Conservation (phyloP, 2,329 filamentous ascomycete genomes). For the Fusarium anthophilum region DNA sequence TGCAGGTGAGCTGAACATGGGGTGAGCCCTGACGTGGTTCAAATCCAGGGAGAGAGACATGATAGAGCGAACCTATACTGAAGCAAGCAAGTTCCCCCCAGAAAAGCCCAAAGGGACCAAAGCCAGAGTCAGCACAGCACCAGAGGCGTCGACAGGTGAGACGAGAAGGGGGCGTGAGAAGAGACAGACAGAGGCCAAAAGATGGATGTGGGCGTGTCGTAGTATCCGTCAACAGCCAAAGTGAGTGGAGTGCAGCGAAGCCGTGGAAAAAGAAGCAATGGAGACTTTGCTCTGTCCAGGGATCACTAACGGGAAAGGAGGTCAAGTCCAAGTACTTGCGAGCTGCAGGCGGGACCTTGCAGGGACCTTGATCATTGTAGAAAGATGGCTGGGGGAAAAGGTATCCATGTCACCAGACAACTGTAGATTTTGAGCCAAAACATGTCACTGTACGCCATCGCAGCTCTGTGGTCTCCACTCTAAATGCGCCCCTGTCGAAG, state of each 20-base stretch:
- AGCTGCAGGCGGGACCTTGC: conserved; percentile 16
- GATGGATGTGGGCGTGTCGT: conserved; percentile 18
- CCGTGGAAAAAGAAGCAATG: conserved; percentile 38
- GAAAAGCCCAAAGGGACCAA: conserved; percentile 25
- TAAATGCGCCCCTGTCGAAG: conserved; percentile 25
- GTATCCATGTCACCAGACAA: neutral
- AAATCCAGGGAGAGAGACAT: conserved; percentile 17
- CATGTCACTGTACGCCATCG: conserved; percentile 20
- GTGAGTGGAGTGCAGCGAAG: conserved; percentile 31
- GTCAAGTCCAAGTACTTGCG: conserved; percentile 19
- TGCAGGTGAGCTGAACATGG: conserved; percentile 33
- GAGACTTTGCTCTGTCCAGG: conserved; percentile 22
- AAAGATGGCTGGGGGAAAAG: conserved; percentile 5
- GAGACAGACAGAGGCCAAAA: neutral
- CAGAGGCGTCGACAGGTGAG: conserved; percentile 32
- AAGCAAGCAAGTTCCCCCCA: conserved; percentile 17
- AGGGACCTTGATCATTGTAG: neutral
- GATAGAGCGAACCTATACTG: conserved; percentile 3
- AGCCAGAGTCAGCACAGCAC: conserved; percentile 15
- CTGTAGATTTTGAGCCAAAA: neutral
- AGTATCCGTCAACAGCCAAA: conserved; percentile 28
- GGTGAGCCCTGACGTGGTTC: conserved; percentile 33
- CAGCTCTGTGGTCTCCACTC: conserved; percentile 22
- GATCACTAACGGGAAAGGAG: conserved; percentile 13
- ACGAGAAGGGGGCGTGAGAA: conserved; percentile 23